Conservation (phyloP, 2,329 filamentous ascomycete genomes). For the Fusarium citri region DNA sequence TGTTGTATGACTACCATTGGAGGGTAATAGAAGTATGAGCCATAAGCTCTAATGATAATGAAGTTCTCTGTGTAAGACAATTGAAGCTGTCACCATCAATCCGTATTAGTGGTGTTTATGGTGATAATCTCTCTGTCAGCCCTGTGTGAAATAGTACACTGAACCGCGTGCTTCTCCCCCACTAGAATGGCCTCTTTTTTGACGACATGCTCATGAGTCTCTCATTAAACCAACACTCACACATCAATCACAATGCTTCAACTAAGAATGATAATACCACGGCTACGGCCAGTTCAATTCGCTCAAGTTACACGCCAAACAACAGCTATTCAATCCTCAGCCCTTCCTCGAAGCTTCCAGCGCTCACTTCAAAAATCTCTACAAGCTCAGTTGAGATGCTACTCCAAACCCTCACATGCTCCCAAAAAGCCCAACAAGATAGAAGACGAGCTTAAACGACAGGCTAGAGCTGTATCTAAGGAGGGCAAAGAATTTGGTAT, state of each 20-base stretch:
- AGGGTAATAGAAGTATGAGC: background rate
- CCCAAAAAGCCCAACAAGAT: slow-evolving; percentile 30
- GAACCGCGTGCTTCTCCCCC: slow-evolving; percentile 4
- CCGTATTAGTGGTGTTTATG: background rate
- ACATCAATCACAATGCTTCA: slow-evolving; percentile 35
- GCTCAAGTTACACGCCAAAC: background rate
- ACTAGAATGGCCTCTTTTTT: slow-evolving; percentile 27
- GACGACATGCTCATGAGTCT: slow-evolving; percentile 18
- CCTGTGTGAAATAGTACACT: slow-evolving; percentile 16
- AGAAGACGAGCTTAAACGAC: slow-evolving; percentile 45
- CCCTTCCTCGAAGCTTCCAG: slow-evolving; percentile 30
- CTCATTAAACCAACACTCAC: slow-evolving; percentile 12
- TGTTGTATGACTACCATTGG: slow-evolving; percentile 52
- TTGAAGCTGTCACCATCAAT: slow-evolving; percentile 12
- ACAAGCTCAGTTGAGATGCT: slow-evolving; percentile 43
- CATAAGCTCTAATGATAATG: slow-evolving; percentile 25
- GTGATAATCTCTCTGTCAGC: background rate
- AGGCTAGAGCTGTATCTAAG: slow-evolving; percentile 44
- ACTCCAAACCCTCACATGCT: slow-evolving; percentile 32
- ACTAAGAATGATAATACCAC: slow-evolving; percentile 34
- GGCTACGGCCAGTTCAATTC: slow-evolving; percentile 37
- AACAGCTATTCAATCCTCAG: background rate
- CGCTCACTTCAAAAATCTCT: slow-evolving; percentile 43
- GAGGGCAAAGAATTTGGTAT: slow-evolving; percentile 35
- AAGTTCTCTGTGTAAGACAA: background rate